These are phyloP conservation scores for Tetrapisispora fleetii DNA, from an alignment of 805 yeast species.

Conservation along the genomic window DNA sequence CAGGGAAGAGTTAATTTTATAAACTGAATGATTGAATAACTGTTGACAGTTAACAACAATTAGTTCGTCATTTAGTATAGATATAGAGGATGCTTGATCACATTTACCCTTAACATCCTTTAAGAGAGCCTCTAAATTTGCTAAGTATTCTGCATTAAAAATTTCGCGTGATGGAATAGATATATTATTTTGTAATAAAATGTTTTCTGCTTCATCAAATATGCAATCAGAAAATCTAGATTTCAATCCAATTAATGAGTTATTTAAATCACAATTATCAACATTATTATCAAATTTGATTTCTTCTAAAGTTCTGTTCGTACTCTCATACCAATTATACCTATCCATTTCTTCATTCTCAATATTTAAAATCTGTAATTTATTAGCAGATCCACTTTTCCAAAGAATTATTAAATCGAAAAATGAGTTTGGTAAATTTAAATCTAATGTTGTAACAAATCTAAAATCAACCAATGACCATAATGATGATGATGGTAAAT, in stretches of 20 bases:
- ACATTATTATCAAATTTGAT: conserved; percentile 30
- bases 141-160: conserved; percentile 45
- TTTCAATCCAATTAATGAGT: conserved; percentile 38
- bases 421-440: conserved; percentile 12
- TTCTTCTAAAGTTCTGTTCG: conserved; percentile 24
- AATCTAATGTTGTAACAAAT: conserved; percentile 16
- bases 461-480: conserved; percentile 27
- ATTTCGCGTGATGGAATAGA: conserved; percentile 15
- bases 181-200: conserved; percentile 18
- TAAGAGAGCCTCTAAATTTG: conserved; percentile 60
- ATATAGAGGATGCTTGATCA: conserved; percentile 49
- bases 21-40: conserved; percentile 27
- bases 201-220: conserved; percentile 36
- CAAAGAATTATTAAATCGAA: conserved; percentile 39
- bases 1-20: conserved; percentile 18
- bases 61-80: conserved; percentile 28
- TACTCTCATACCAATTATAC: conserved; percentile 22
- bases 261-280: conserved; percentile 36
- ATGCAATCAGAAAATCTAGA: conserved; percentile 45
- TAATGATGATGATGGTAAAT: conserved; percentile 21
- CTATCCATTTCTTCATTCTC: conserved; percentile 16
- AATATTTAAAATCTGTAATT: conserved; percentile 31
- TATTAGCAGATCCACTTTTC: conserved; percentile 53
- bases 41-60: conserved; percentile 23
- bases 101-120: conserved; percentile 55